Base-by-base conservation (phyloP, 495 filamentous ascomycete species). In the Tuber aestivum region DNA sequence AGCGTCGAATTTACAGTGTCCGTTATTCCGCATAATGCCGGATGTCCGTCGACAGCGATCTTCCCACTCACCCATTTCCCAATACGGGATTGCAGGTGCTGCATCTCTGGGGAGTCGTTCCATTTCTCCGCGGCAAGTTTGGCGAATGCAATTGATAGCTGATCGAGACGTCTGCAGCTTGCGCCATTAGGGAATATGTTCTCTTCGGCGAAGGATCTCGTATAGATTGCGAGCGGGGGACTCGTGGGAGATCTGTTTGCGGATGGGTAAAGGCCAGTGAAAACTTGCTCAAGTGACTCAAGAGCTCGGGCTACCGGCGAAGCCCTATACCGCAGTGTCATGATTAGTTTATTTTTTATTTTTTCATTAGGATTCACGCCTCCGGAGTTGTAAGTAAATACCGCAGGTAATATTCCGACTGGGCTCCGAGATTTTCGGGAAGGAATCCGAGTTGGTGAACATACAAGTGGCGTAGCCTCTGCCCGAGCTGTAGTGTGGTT, bases 141-240 rank as follows among this genome's bases (percentile, higher is more conserved):
- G 3, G 94, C 94, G 83, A 97, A 99, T 0, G 91, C 91, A 37
- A 90, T 85, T 2, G 90, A 88, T 12, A 99, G 87, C 72, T 95
- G 92, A 40, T 89, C 89, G 83, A 97, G 95, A 18, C 95, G 88
- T 50, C 91, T 88, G 84, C 95, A 99, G 83, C 90, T 92, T 71
- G 87, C 85, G 74, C 97, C 94, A 82, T 98, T 99, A 0, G 95
- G 95, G 83, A 92, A 97, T 0, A 99, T 86, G 0, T 95, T 97
- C 85, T 99, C 95, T 73, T 97, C 94, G 1, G 87, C 87, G 0
- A 90, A 87, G 8, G 89, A 87, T 18, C 81, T 78, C n/a, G 82
- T 70, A 40, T 76, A 69, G 35, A 82, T 82, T 40, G 75, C 73
- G 32, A 72, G 70, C 40, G 45, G 20, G 16, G 73, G 42, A 10